A percentile compares a stretch with the other conserved stretches of the same genome.
Conservation (phyloP, 192 early-diverging fungal genomes). For the Mortierella alpina region DNA sequence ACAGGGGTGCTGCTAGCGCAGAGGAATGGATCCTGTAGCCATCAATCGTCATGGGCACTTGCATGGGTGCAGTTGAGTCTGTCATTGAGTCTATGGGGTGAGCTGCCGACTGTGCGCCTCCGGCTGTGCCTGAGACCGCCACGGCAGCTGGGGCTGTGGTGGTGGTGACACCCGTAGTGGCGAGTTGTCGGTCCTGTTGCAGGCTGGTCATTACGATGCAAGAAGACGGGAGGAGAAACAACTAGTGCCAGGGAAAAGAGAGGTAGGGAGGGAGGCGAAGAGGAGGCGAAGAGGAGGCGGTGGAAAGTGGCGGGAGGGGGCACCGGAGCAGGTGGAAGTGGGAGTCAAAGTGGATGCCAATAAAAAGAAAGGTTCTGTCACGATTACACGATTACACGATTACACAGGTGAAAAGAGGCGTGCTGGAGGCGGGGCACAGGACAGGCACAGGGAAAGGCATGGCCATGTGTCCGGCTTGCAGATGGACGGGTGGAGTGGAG, state of each 20-base stretch:
- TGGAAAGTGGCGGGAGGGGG: no score
- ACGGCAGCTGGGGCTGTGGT: neutral
- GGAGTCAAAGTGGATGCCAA: neutral
- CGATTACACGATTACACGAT: no score
- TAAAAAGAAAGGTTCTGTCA: neutral
- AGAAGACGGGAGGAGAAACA: neutral
- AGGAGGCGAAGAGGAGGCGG: no score
- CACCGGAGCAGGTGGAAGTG: no score
- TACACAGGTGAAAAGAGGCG: no score
- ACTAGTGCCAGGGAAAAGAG: neutral
- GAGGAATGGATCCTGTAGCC: conserved; percentile 45
- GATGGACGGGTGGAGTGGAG: no score
- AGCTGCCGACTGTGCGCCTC: no score
- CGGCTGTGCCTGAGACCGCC: neutral
- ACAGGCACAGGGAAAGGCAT: no score
- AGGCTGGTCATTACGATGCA: conserved; percentile 6
- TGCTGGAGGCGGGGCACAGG: no score
- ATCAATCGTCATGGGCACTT: neutral
- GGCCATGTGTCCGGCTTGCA: no score
- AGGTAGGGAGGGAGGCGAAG: no score
- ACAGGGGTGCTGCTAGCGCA: conserved; percentile 15
- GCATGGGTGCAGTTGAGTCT: neutral
- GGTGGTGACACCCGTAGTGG: neutral
- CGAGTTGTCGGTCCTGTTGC: neutral
- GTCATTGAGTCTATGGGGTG: no score